A percentile compares a stretch with the other conserved stretches of the same genome.
Evolutionary conservation across 352 stramenopile species (phyloP).

Genomic region (Globisporangium barbulae): DNA sequence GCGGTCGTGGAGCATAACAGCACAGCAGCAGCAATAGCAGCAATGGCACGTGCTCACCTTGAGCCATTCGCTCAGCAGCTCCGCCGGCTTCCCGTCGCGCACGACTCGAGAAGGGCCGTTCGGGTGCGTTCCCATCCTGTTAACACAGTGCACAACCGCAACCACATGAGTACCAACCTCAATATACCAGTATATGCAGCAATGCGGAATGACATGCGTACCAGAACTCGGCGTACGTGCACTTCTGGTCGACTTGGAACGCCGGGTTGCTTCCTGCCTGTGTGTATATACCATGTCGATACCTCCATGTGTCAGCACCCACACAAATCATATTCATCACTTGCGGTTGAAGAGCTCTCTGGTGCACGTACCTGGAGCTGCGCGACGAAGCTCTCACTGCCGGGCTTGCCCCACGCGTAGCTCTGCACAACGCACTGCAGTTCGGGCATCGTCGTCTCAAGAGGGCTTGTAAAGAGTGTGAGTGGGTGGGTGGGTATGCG

Average conservation of each 20-base stretch:
- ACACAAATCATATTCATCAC: not conserved
- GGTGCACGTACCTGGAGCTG: constrained; percentile 69
- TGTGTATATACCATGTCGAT: not conserved
- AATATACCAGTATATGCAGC: not conserved
- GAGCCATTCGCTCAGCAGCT: constrained; percentile 73
- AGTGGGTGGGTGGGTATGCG: not conserved
- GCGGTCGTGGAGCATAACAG: not conserved
- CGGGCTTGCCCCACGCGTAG: constrained; percentile 91
- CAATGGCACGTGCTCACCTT: constrained; percentile 25
- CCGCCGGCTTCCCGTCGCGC: constrained; percentile 31
- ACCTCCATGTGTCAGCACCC: not conserved
- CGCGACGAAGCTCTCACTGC: constrained; percentile 78
- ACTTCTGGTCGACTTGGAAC: constrained; percentile 42
- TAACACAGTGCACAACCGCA: constrained; percentile 7
- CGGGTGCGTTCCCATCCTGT: constrained; percentile 93
- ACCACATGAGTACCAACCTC: constrained; percentile 12
- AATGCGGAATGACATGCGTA: constrained; percentile 23
- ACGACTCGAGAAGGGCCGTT: constrained; percentile 88
- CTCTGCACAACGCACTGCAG: constrained; percentile 84
- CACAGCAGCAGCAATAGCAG: not conserved
- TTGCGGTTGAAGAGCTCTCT: not conserved
- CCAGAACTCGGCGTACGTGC: constrained; percentile 88
- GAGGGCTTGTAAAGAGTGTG: not conserved
- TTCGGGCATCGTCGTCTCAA: constrained; percentile 44
- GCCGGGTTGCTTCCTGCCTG: constrained; percentile 43